Evolutionary conservation across 768 basidiomycete species (phyloP), one percentile per base, ranked within the genome.

Genomic region (Dacryopinax primogenitus): DNA sequence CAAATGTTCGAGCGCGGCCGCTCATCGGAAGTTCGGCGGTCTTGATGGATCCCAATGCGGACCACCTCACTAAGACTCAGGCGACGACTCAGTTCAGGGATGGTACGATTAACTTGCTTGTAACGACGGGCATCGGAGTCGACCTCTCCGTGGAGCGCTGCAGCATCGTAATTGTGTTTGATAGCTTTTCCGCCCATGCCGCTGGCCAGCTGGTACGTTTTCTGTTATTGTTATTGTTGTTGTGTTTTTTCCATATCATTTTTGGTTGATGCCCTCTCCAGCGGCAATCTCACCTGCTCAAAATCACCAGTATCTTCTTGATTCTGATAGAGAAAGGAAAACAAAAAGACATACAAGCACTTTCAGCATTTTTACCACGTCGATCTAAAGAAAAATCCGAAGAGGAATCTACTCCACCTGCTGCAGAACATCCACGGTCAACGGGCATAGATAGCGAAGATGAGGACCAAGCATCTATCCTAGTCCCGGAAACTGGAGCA

Each of bases 401-500:
- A 62, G 74, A 75, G 2, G 69, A 83, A n/a, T 73, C n/a, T n/a
- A n/a, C 85, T 2, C 81, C 83, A 32, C 71, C 65, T 36, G 75
- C 77, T 32, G 68, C 84, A 15, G 72, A 68, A 23, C 77, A 80
- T 62, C 74, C 73, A 45, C 77, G 41, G 80, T 79, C 0, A 82
- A 83, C 64, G 79, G n/a, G 75, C 61, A 82, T 81, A 15, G 80
- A 79, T 33, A 80, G 84, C 16, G 74, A 75, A 1, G 68, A 72
- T n/a, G 66, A 65, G 21, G 64, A 65, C 7, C 73, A 70, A 47
- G 68, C 73, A 21, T 82, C 68, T 67, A 78, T 90, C 47, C 73
- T 78, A 67, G 87, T 90, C 70, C 82, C 89, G 1, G 79, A 80
- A 1, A 84, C 86, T 12, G 78, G 84, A 51, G 80, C 82, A 23